Evolutionary conservation across 768 basidiomycete genomes (phyloP), one percentile per base, ranked within the genome.

Genomic region (Gyrodon lividus): DNA sequence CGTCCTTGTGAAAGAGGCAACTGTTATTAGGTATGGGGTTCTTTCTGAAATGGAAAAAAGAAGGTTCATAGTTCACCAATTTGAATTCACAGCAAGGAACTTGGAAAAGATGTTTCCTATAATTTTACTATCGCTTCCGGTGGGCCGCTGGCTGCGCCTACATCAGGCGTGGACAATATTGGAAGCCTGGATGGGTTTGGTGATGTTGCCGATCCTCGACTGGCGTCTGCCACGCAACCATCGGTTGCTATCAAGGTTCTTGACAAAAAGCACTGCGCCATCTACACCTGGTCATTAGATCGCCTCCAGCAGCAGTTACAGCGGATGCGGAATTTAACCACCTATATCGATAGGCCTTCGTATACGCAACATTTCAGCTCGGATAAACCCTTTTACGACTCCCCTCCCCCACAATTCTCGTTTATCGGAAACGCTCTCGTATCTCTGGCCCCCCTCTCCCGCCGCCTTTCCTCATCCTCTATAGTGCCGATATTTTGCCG

Each of bases 341-440:
- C 86, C 22, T 92, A 94, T 65, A 88, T 93, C 57, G 90, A 93
- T 68, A 85, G 89, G 41, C 97, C 96, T 6, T 90, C 88, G 4
- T 96, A 95, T 69, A 89, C 92, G 9, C 88, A 87, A 57, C 96
- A 98, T 69, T 97, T 98, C 73, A 90, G 91, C 26, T 86, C 87
- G 13, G 88, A 94, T 57, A 92, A 92, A 70, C 88, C 92, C 2
- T 99, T 98, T 74, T 94, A 89, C 70, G 88, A 96, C 65, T 80
- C 80, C 31, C 88, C 90, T 3, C 83, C 92, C 2, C 89, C 92
- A 6, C 84, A 88, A 58, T 95, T 89, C 67, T 96, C 93, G 6
- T 96, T 95, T 68, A 85, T 99, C 50, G 97, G 95, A 50, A 88
- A 90, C 60, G 87, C 90, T 0, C 71, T 89, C 26, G 75, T 95